These are phyloP conservation scores for Geotrichum carabidarum DNA, from an alignment of 1,139 yeast species.

Conservation along the genomic window DNA sequence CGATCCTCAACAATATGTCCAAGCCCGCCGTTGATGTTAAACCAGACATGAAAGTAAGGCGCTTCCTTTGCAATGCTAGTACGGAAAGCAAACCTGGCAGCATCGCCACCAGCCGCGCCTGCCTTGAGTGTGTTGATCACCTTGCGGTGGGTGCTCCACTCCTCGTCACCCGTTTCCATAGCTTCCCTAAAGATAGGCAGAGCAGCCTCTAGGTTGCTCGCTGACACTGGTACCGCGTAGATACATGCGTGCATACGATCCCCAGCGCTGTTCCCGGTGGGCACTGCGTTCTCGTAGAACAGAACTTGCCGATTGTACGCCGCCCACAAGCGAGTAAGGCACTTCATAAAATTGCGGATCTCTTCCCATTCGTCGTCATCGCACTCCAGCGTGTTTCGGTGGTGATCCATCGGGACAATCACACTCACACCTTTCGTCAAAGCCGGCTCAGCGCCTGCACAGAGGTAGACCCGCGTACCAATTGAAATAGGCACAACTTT, in stretches of 20 bases:
- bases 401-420: slow-evolving; percentile 45
- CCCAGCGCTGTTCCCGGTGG: slow-evolving; percentile 8
- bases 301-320: slow-evolving; percentile 37
- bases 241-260: slow-evolving; percentile 41
- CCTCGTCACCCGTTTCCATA: slow-evolving; percentile 39
- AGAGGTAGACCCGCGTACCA: slow-evolving; percentile 14
- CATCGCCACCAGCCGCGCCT: slow-evolving; percentile 26
- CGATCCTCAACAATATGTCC: slow-evolving; percentile 48
- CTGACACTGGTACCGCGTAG: slow-evolving; percentile 44
- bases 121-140: slow-evolving; percentile 38
- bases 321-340: slow-evolving; percentile 40
- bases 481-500: slow-evolving; percentile 12
- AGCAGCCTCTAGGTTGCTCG: slow-evolving; percentile 26
- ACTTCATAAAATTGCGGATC: slow-evolving; percentile 43
- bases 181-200: slow-evolving; percentile 44
- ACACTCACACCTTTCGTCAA: slow-evolving; percentile 36
- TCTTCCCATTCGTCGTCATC: slow-evolving; percentile 46
- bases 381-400: slow-evolving; percentile 41
- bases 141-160: slow-evolving; percentile 41
- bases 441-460: slow-evolving; percentile 39
- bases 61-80: slow-evolving; percentile 45
- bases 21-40: slow-evolving; percentile 44
- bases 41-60: slow-evolving; percentile 50
- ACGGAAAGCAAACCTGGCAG: slow-evolving; percentile 35
- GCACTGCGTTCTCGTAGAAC: slow-evolving; percentile 45